Percentiles rank a stretch among this genome's conserved stretches.
These are phyloP conservation scores for Fomitopsis schrenkii DNA, from an alignment of 1,284 basidiomycete species.

Conservation along the genomic window DNA sequence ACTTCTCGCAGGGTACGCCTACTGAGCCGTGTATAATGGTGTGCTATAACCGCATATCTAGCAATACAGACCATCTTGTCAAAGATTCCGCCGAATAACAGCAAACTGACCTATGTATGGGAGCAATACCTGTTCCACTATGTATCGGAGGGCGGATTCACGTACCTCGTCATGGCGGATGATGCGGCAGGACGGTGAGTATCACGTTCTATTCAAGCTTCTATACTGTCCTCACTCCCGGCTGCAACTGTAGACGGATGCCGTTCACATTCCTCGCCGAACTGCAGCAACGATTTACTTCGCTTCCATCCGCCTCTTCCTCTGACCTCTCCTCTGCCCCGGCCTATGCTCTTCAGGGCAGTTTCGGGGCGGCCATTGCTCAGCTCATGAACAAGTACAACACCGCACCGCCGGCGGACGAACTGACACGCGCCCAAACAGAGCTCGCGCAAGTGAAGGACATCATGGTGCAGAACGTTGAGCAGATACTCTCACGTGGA, in stretches of 20 bases:
- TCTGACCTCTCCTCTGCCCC: constrained; percentile 36
- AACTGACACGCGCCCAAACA: constrained; percentile 83
- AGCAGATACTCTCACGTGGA: constrained; percentile 90
- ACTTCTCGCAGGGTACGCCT: constrained; percentile 78
- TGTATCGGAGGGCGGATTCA: constrained; percentile 81
- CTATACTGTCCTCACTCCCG: background rate
- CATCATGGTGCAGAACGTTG: constrained; percentile 97
- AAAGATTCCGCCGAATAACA: constrained; percentile 93
- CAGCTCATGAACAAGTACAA: constrained; percentile 85
- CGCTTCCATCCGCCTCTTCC: constrained; percentile 50
- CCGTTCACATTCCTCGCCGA: constrained; percentile 93
- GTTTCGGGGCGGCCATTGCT: constrained; percentile 62
- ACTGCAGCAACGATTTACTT: constrained; percentile 79
- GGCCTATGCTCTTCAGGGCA: constrained; percentile 63
- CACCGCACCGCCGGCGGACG: constrained; percentile 87
- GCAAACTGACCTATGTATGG: constrained; percentile 95
- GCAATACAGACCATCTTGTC: constrained; percentile 91
- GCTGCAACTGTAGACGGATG: constrained; percentile 57
- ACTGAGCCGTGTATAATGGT: background rate
- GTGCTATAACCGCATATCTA: constrained; percentile 17
- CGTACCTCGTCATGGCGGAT: constrained; percentile 92
- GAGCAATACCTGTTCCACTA: constrained; percentile 97
- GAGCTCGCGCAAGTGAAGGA: constrained; percentile 94
- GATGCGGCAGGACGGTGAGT: constrained; percentile 81
- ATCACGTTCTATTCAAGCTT: background rate